These are phyloP conservation scores for Claviceps arundinis DNA, from an alignment of 2,329 filamentous ascomycete genomes.

Conservation along the genomic window DNA sequence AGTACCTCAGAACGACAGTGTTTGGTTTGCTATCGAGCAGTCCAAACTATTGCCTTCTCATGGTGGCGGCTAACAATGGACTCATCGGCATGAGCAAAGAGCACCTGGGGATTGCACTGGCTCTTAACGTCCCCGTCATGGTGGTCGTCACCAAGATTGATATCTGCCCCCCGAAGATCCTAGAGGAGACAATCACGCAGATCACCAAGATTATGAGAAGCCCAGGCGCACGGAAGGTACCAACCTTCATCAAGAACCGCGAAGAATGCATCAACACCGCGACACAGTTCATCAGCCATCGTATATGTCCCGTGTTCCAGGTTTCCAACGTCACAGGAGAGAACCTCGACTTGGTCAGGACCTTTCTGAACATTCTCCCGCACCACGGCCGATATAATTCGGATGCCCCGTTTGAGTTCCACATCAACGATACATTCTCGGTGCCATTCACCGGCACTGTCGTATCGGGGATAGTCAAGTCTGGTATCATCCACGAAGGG, in stretches of 20 bases:
- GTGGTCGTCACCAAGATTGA: slow-evolving; percentile 97
- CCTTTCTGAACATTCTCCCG: slow-evolving; percentile 88
- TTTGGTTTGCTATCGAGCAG: slow-evolving; percentile 90
- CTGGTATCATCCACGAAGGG: slow-evolving; percentile 77
- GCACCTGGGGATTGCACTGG: slow-evolving; percentile 86
- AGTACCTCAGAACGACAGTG: slow-evolving; percentile 88
- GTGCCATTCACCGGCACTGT: slow-evolving; percentile 96
- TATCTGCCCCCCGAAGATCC: slow-evolving; percentile 89
- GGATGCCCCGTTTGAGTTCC: slow-evolving; percentile 81
- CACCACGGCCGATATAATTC: slow-evolving; percentile 88
- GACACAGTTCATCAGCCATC: slow-evolving; percentile 85
- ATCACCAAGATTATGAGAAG: slow-evolving; percentile 88
- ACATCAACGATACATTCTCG: slow-evolving; percentile 95
- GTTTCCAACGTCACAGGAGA: slow-evolving; percentile 96
- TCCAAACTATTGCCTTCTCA: slow-evolving; percentile 92
- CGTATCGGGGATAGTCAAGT: slow-evolving; percentile 84
- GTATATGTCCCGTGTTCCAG: slow-evolving; percentile 95
- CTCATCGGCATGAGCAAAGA: slow-evolving; percentile 97
- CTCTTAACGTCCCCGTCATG: slow-evolving; percentile 94
- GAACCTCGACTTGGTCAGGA: slow-evolving; percentile 77
- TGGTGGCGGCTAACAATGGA: slow-evolving; percentile 97
- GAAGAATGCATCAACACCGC: slow-evolving; percentile 93
- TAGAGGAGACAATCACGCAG: slow-evolving; percentile 85
- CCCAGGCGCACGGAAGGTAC: slow-evolving; percentile 86
- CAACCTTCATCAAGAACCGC: slow-evolving; percentile 82